Evolutionary conservation across 257 asterid genomes (phyloP).

Genomic region (Solanum arcanum): DNA sequence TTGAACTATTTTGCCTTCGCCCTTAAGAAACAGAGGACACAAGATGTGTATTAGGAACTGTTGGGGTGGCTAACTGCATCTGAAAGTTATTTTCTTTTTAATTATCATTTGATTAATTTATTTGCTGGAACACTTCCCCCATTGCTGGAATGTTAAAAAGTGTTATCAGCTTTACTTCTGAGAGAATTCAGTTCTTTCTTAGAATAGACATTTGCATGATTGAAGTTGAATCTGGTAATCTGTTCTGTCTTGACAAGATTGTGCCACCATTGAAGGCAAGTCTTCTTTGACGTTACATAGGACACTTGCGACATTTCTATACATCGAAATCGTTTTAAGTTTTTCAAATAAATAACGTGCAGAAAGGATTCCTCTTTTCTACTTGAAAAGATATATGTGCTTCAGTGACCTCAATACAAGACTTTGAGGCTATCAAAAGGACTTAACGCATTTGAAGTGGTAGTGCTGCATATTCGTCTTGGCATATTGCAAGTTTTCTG

Average conservation of each 20-base stretch:
- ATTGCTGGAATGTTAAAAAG: not conserved
- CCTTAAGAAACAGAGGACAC: not conserved
- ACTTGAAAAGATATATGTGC: not conserved
- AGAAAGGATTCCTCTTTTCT: not conserved
- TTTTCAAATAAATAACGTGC: not conserved
- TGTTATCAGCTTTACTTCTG: not conserved
- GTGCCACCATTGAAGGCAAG: not conserved
- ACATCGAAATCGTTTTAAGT: not conserved
- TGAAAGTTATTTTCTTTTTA: not conserved
- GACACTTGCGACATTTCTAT: not conserved
- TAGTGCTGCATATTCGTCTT: not conserved
- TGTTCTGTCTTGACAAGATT: not conserved
- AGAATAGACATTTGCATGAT: not conserved
- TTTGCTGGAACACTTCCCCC: not conserved
- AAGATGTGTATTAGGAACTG: not conserved
- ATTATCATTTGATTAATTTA: not conserved
- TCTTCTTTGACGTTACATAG: not conserved
- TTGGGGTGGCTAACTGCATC: not conserved
- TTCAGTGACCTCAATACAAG: not conserved
- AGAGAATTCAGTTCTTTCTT: not conserved
- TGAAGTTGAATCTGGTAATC: not conserved
- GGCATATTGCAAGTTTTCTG: not conserved
- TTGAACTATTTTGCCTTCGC: not conserved
- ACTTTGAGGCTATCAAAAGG: not conserved
- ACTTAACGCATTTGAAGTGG: not conserved